Conservation (phyloP, 257 asterid genomes). For the Solanum appendiculatum region DNA sequence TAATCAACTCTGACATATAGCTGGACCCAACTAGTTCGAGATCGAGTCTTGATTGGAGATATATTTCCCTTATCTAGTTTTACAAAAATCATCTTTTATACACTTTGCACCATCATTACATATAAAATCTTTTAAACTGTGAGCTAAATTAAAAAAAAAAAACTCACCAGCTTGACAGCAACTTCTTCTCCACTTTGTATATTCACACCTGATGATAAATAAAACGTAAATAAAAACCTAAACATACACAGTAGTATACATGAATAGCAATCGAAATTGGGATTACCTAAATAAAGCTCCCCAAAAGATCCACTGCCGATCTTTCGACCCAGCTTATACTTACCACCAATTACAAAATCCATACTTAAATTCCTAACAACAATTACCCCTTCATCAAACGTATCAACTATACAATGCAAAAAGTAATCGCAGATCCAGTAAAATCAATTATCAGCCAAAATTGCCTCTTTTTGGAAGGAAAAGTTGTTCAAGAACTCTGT, state of each 20-base stretch:
- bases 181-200: constrained; percentile 78
- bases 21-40: neutral
- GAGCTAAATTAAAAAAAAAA: neutral
- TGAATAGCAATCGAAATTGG: neutral
- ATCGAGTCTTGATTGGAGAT: neutral
- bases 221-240: neutral
- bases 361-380: constrained; percentile 20
- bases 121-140: neutral
- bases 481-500: neutral
- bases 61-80: neutral
- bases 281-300: constrained; percentile 73
- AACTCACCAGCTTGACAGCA: constrained; percentile 79
- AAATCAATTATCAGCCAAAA: neutral
- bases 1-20: neutral
- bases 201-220: constrained; percentile 40
- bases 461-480: neutral
- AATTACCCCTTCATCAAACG: neutral
- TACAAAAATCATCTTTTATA: neutral
- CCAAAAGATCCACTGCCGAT: constrained; percentile 92
- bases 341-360: constrained; percentile 74
- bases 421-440: neutral
- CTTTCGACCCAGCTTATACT: constrained; percentile 76
- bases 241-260: neutral
- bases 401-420: neutral
- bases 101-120: neutral